A percentile compares a stretch with the other conserved stretches of the same genome.
These are phyloP conservation scores for Trypanosoma lewisi DNA, from an alignment of 208 protist species.

Conservation along the genomic window DNA sequence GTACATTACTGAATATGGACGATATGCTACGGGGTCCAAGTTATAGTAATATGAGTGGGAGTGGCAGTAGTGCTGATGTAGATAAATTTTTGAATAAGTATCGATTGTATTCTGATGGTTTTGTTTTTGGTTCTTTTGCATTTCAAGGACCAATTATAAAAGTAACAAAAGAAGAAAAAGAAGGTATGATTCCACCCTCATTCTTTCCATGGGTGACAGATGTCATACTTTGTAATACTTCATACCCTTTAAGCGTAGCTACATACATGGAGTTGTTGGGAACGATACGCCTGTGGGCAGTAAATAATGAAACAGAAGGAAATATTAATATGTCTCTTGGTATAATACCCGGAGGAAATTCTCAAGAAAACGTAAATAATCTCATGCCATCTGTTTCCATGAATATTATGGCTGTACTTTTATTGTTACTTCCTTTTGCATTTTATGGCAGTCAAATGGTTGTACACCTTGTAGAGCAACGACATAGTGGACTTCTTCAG, in stretches of 20 bases:
- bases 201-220: slow-evolving; percentile 26
- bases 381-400: not conserved
- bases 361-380: not conserved
- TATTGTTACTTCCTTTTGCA: slow-evolving; percentile 29
- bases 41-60: too few relatives aligned
- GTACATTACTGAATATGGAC: not conserved
- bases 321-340: slow-evolving; percentile 18
- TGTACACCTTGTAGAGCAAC: slow-evolving; percentile 19
- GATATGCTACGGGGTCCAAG: not conserved
- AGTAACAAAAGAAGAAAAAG: not conserved
- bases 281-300: slow-evolving; percentile 19
- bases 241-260: slow-evolving; percentile 17
- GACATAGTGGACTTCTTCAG: slow-evolving; percentile 16
- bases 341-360: not conserved
- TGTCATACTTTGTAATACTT: slow-evolving; percentile 25
- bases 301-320: slow-evolving; percentile 10
- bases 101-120: not conserved
- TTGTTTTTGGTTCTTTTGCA: slow-evolving; percentile 22
- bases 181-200: not conserved
- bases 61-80: slow-evolving; percentile 15
- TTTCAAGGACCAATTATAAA: slow-evolving; percentile 13
- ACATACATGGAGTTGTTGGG: slow-evolving; percentile 15
- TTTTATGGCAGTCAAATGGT: slow-evolving; percentile 26
- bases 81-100: slow-evolving; percentile 3
- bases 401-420: slow-evolving; percentile 15